Percentiles rank a stretch among this genome's conserved stretches.
These are phyloP conservation scores for Russula lepida DNA, from an alignment of 768 basidiomycete species.

Conservation along the genomic window DNA sequence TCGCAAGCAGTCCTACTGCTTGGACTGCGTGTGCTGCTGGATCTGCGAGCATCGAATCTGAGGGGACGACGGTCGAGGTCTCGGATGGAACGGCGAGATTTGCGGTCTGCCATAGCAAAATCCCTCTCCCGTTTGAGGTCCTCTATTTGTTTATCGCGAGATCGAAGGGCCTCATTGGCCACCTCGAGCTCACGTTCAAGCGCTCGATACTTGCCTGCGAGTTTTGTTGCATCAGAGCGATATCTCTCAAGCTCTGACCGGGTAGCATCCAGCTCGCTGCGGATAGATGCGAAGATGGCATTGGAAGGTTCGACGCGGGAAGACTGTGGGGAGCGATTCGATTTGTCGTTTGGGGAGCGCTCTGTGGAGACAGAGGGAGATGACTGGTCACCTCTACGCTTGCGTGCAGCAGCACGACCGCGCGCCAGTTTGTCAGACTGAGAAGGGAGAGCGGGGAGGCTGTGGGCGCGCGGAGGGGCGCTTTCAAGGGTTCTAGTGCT, in stretches of 20 bases:
- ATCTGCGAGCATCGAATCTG: slow-evolving; percentile 18
- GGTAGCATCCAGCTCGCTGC: slow-evolving; percentile 48
- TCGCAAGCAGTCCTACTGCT: slow-evolving; percentile 14
- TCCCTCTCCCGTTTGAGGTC: slow-evolving; percentile 33
- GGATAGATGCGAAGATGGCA: slow-evolving; percentile 31
- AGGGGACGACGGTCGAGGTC: slow-evolving; percentile 13
- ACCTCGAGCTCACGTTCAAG: slow-evolving; percentile 59
- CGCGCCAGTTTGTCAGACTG: slow-evolving; percentile 22
- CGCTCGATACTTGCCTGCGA: slow-evolving; percentile 54
- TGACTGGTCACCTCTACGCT: slow-evolving; percentile 20
- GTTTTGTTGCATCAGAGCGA: slow-evolving; percentile 44
- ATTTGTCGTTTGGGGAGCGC: slow-evolving; percentile 12
- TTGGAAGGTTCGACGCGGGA: slow-evolving; percentile 13
- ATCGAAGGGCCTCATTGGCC: slow-evolving; percentile 48
- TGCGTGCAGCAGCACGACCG: slow-evolving; percentile 19
- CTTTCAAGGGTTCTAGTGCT: background rate
- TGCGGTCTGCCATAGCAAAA: slow-evolving; percentile 18
- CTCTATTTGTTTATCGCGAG: slow-evolving; percentile 54
- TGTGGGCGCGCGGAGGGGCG: slow-evolving; percentile 11
- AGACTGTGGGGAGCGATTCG: slow-evolving; percentile 9
- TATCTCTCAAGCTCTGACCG: slow-evolving; percentile 45
- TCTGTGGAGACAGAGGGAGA: slow-evolving; percentile 21
- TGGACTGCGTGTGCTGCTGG: slow-evolving; percentile 15
- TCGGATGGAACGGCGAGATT: slow-evolving; percentile 16
- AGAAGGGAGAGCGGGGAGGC: slow-evolving; percentile 8